Conservation (phyloP, 1,284 basidiomycete species). For the Trichosporon coremiiforme region DNA sequence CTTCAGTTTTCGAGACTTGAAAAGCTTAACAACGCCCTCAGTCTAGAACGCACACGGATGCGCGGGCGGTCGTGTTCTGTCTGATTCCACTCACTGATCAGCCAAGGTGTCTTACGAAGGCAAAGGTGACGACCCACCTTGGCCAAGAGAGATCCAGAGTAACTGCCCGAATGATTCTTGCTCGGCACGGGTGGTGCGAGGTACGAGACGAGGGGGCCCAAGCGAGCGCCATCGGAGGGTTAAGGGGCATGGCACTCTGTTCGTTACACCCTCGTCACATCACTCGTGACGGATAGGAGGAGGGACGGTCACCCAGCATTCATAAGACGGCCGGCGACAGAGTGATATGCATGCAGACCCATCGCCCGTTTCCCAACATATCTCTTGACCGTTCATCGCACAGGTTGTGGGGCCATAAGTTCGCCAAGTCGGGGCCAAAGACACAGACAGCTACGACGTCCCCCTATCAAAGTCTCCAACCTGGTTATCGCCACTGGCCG, state of each 20-base stretch:
- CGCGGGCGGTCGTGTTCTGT: neutral
- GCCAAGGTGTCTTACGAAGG: neutral
- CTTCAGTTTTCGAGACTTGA: neutral
- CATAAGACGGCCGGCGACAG: neutral
- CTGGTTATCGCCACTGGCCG: neutral
- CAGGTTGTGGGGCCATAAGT: slow-evolving; percentile 4
- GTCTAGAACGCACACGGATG: too few species aligned
- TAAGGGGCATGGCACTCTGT: neutral
- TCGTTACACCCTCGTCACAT: slow-evolving; percentile 13
- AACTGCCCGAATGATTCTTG: neutral
- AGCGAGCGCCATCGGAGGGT: slow-evolving; percentile 11
- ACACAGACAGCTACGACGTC: neutral
- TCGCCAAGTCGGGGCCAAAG: neutral
- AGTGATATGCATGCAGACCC: neutral
- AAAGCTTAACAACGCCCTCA: too few species aligned
- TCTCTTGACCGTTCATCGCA: neutral
- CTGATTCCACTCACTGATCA: neutral
- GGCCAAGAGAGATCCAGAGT: neutral
- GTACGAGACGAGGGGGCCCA: neutral
- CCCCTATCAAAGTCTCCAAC: neutral
- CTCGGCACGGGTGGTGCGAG: neutral
- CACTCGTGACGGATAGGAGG: neutral
- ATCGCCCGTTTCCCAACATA: neutral
- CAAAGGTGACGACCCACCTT: neutral
- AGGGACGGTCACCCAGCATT: neutral